Base-by-base conservation (phyloP, 2,329 filamentous ascomycete species). In the Akanthomyces lecanii region DNA sequence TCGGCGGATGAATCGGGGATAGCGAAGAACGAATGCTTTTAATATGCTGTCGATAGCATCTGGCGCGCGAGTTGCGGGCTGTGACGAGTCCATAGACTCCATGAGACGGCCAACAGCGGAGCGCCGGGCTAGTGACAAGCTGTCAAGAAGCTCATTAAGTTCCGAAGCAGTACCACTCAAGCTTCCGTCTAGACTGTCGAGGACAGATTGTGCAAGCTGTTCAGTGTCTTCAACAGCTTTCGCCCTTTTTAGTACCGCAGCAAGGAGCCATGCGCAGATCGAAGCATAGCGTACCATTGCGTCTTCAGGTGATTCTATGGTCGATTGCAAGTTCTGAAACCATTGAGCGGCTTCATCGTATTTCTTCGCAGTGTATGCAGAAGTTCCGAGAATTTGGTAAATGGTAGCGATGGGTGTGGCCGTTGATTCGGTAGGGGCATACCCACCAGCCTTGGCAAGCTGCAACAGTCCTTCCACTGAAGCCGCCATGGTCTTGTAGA, bases 101-200 rank as follows among this genome's bases (percentile, higher is more conserved):
- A 75, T 73, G 4, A 88, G 71, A 5, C 84, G 64, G 2, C 78
- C 78, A 57, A 86, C 80, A 1, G 80, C 80, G 5, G 82, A 81
- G 66, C 83, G 83, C 65, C 86, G 78, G 21, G 83, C 79, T 3
- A 78, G 73, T 40, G 82, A 85, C 5, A 89, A 75, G 64, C 83
- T 84, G 8, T 77, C 76, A 28, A 89, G 74, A 1, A 89, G 77
- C 60, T 88, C 85, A 51, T 89, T 85, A 36, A 89, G 77, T 64
- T 89, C 86, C 0, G 76, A 71, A 8, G 79, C 76, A 33, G 85
- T 85, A 3, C 86, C 86, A 65, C 84, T 84, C 38, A 89, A 76
- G 14, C 82, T 78, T 0, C 83, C 83, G 63, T 85, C 82, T n/a
- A 89, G 74, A 1, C 79, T 78, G 1, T 83, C 80, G 4, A 84